These are phyloP conservation scores for Sclerotinia spermophila DNA, from an alignment of 2,329 filamentous ascomycete species.

Conservation along the genomic window DNA sequence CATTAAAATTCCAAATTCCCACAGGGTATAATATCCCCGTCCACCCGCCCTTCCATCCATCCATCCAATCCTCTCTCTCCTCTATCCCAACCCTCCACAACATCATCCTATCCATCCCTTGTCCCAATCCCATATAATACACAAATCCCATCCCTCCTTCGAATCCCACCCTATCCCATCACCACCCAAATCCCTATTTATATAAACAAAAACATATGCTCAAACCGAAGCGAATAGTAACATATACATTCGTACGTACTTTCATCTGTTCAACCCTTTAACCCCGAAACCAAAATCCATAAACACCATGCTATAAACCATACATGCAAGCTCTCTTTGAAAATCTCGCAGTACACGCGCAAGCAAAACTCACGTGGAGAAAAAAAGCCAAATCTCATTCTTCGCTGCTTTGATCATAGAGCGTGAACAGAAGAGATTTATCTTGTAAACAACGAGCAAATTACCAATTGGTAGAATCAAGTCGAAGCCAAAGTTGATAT, in stretches of 20 bases:
- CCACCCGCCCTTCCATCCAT: background rate
- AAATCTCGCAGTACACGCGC: background rate
- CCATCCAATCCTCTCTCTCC: background rate
- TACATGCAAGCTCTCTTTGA: background rate
- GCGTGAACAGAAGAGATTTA: background rate
- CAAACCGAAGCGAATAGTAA: background rate
- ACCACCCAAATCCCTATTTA: constrained; percentile 3
- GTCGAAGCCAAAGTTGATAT: background rate
- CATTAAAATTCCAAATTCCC: background rate
- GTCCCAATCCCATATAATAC: background rate
- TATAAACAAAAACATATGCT: constrained; percentile 8
- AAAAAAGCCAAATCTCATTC: background rate
- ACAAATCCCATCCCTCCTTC: background rate
- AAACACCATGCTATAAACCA: constrained; percentile 5
- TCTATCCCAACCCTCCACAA: background rate
- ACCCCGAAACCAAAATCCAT: background rate
- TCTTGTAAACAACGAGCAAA: background rate
- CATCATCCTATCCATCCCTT: background rate
- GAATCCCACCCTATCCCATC: background rate
- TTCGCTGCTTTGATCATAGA: background rate
- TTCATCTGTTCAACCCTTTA: background rate
- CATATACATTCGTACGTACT: constrained; percentile 4
- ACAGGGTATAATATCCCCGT: constrained; percentile 11
- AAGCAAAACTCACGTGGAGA: background rate
- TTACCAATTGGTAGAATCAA: background rate